These are phyloP conservation scores for Drosera capensis DNA, from an alignment of 148 eudicot genomes.

Conservation along the genomic window DNA sequence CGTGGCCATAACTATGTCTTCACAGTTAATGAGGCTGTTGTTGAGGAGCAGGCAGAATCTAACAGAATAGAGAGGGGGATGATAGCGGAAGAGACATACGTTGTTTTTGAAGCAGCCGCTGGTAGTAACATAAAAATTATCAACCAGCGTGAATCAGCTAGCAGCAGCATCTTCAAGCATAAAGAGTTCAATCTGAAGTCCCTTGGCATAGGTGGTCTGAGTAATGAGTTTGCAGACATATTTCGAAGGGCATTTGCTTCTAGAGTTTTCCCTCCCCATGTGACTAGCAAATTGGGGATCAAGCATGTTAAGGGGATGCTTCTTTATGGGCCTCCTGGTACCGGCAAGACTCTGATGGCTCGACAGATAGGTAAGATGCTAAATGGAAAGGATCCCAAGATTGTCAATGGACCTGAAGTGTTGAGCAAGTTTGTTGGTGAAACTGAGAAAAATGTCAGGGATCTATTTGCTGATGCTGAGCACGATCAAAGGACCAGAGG, in stretches of 20 bases:
- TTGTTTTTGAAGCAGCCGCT: slow-evolving; percentile 69
- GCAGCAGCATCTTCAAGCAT: slow-evolving; percentile 83
- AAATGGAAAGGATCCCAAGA: slow-evolving; percentile 95
- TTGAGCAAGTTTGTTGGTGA: slow-evolving; percentile 99
- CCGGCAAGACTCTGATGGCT: slow-evolving; percentile 97
- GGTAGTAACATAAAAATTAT: slow-evolving; percentile 89
- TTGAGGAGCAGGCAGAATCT: slow-evolving; percentile 55
- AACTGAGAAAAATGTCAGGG: slow-evolving; percentile 97
- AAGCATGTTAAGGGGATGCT: slow-evolving; percentile 99
- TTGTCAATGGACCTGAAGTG: slow-evolving; percentile 99
- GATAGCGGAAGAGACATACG: slow-evolving; percentile 62
- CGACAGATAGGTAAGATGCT: slow-evolving; percentile 97
- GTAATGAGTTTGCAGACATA: slow-evolving; percentile 93
- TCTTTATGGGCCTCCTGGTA: slow-evolving; percentile 97
- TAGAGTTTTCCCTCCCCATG: slow-evolving; percentile 94
- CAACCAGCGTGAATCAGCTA: slow-evolving; percentile 92
- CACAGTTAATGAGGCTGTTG: slow-evolving; percentile 70
- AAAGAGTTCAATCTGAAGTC: slow-evolving; percentile 87
- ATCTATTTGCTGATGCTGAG: slow-evolving; percentile 99
- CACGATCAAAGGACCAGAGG: slow-evolving; percentile 84
- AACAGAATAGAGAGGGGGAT: slow-evolving; percentile 71
- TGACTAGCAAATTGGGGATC: slow-evolving; percentile 84
- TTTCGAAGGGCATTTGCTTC: slow-evolving; percentile 99
- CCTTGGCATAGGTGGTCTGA: slow-evolving; percentile 87
- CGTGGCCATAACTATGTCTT: slow-evolving; percentile 54